These are phyloP conservation scores for Xylaria grammica DNA, from an alignment of 495 filamentous ascomycete genomes.

Conservation along the genomic window DNA sequence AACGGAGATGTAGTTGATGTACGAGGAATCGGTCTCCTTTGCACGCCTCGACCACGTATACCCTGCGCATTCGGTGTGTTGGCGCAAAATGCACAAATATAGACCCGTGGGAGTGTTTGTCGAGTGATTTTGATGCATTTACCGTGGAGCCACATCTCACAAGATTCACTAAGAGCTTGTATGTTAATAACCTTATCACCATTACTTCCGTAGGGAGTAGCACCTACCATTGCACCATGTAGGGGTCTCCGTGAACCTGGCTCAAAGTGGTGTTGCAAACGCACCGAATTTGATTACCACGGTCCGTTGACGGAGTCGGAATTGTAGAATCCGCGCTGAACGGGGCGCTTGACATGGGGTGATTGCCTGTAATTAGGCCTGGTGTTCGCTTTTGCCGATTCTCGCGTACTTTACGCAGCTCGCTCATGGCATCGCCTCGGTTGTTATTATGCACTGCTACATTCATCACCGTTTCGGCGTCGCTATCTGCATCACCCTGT, in stretches of 20 bases:
- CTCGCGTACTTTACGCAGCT: slow-evolving; percentile 75
- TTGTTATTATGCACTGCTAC: slow-evolving; percentile 39
- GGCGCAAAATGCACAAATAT: slow-evolving; percentile 81
- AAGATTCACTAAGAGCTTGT: slow-evolving; percentile 71
- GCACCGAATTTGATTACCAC: slow-evolving; percentile 69
- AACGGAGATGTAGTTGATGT: slow-evolving; percentile 61
- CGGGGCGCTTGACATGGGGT: slow-evolving; percentile 25
- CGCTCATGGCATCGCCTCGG: slow-evolving; percentile 59
- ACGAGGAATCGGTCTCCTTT: slow-evolving; percentile 28
- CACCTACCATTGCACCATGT: slow-evolving; percentile 83
- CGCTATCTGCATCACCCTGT: slow-evolving; percentile 48
- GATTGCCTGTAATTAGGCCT: slow-evolving; percentile 38
- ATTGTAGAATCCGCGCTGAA: slow-evolving; percentile 39
- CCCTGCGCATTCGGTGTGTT: slow-evolving; percentile 65
- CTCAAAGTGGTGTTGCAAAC: slow-evolving; percentile 63
- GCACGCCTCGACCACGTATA: slow-evolving; percentile 66
- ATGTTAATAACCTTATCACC: slow-evolving; percentile 1
- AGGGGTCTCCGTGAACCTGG: slow-evolving; percentile 62
- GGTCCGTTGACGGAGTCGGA: slow-evolving; percentile 67
- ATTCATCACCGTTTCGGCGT: slow-evolving; percentile 63
- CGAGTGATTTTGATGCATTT: slow-evolving; percentile 75
- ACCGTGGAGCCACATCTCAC: slow-evolving; percentile 83
- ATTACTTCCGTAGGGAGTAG: slow-evolving; percentile 8
- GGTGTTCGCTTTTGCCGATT: slow-evolving; percentile 57
- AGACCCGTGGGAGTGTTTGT: slow-evolving; percentile 70